These are phyloP conservation scores for Euphorbia pulcherrima DNA, from an alignment of 345 rosid species.

Conservation along the genomic window DNA sequence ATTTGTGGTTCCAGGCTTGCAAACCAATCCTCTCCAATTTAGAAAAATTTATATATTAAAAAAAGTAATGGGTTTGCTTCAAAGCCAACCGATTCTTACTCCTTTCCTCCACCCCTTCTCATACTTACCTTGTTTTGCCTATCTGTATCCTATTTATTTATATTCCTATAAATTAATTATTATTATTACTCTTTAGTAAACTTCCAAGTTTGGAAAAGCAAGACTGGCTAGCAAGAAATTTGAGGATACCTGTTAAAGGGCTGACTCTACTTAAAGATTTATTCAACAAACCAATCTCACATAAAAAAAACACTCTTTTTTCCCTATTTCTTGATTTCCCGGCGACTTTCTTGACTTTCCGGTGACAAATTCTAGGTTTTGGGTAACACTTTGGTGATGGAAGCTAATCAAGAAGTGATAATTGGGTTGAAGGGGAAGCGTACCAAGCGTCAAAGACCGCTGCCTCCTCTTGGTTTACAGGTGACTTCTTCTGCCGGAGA, in stretches of 20 bases:
- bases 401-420: background rate
- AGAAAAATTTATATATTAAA: constrained; percentile 24
- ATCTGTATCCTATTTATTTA: background rate
- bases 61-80: constrained; percentile 65
- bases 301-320: background rate
- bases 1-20: constrained; percentile 62
- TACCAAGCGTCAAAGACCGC: constrained; percentile 59
- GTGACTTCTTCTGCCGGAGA: constrained; percentile 17
- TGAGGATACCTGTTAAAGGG: constrained; percentile 18
- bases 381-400: background rate
- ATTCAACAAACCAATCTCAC: background rate
- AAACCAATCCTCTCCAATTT: constrained; percentile 45
- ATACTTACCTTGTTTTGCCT: background rate
- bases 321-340: constrained; percentile 13
- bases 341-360: background rate
- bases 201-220: constrained; percentile 42
- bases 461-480: constrained; percentile 40
- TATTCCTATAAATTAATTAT: background rate
- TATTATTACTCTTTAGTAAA: constrained; percentile 8
- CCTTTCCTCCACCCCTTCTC: constrained; percentile 37
- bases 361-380: background rate
- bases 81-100: constrained; percentile 65
- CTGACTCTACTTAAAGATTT: constrained; percentile 7
- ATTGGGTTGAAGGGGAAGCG: constrained; percentile 51
- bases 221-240: constrained; percentile 30